Base-by-base conservation (phyloP, 805 yeast genomes). In the Wickerhamomyces bisporus region DNA sequence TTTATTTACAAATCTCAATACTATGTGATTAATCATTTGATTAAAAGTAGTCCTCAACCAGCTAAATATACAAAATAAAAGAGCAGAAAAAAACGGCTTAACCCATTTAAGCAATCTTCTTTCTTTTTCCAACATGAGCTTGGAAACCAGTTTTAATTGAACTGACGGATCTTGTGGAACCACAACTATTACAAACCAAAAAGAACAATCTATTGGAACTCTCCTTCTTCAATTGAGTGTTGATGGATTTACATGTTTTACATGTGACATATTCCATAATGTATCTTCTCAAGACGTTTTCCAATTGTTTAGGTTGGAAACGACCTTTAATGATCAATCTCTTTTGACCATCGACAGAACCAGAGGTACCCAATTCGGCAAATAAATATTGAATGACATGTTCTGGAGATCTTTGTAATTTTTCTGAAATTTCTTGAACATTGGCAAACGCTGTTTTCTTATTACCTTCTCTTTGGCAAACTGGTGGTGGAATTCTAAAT, bases 121-220 rank as follows among this genome's bases (percentile, higher is more conserved):
- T 85, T 81, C 91, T 85, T 66, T 84, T 82, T 53, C 95, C 95
- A 57, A 86, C 81, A 60, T 86, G 91, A 53, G 98, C 99, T 73
- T 89, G 96, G 95, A 86, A 93, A 83, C 99, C 99, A 35, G 97
- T 86, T 79, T 94, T 93, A 67, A 93, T 93, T 33, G 96, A 87
- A 52, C 93, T 79, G 41, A 93, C 99, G 35, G 97, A 88, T 70
- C 96, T 83, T 34, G 97, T 81, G 34, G 96, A 86, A 52, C 98
- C 98, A 76, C 99, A 93, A 40, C 95, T 86, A 62, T 89, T 88
- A 75, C 99, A 93, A 57, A 89, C 95, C 74, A 93, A 75, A 74
- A 93, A 93, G 72, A 86, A 95, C 68, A 93, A 77, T 73, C 99
- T 86, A 73, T 89, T 93, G 43, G 93, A 83, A 53, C 86, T 82